phyloP scores from a whole-genome alignment of 257 asterid genomes.

The Forsythia viridissima region DNA sequence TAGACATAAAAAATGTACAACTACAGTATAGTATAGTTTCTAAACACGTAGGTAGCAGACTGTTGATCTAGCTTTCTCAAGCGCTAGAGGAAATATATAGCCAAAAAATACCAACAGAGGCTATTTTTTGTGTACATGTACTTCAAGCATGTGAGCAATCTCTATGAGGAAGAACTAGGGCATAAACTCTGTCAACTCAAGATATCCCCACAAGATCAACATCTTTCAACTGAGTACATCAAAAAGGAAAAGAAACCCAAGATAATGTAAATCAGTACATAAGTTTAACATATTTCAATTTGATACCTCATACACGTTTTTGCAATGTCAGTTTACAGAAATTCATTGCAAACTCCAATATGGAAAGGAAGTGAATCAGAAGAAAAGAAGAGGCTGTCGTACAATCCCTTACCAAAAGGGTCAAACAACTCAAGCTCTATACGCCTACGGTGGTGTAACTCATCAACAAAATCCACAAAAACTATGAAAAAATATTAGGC shows the following conservation, averaged over 20 bases:
- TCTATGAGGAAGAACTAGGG: background rate
- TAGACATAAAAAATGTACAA: background rate
- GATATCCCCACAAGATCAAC: constrained; percentile 13
- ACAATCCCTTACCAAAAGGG: background rate
- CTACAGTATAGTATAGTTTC: constrained; percentile 2
- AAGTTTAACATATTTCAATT: background rate
- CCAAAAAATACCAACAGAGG: background rate
- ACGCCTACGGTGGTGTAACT: background rate
- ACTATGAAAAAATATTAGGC: background rate
- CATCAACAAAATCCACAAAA: background rate
- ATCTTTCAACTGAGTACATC: background rate
- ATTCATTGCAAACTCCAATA: background rate
- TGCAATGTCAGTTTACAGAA: background rate
- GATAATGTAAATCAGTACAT: background rate
- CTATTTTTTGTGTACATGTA: background rate
- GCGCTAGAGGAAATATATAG: constrained; percentile 1
- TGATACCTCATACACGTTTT: background rate
- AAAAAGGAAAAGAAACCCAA: background rate
- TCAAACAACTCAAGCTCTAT: background rate
- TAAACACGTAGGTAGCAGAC: constrained; percentile 2
- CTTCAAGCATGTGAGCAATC: background rate
- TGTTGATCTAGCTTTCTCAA: constrained; percentile 20
- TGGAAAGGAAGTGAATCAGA: background rate
- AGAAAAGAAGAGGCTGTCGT: background rate
- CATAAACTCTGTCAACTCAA: constrained; percentile 2